Conservation (phyloP, 2,329 filamentous ascomycete species). For the Verticillium alfalfae region DNA sequence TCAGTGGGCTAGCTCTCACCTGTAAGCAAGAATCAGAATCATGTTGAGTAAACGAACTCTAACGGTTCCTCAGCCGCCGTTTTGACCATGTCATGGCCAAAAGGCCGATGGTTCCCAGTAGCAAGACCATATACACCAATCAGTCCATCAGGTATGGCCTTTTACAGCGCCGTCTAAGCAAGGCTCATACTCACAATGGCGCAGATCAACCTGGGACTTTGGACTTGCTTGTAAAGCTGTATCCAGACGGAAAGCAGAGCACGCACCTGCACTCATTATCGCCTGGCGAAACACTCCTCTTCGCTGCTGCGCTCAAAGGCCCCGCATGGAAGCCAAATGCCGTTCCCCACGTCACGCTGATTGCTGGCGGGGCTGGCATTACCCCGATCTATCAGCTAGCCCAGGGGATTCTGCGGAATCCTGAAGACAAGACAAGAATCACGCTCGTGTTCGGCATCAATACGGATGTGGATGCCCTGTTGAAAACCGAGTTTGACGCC, state of each 20-base stretch:
- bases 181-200: neutral
- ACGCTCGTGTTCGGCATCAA: slow-evolving; percentile 64
- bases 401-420: slow-evolving; percentile 55
- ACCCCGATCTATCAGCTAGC: slow-evolving; percentile 64
- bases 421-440: slow-evolving; percentile 55
- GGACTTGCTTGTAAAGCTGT: slow-evolving; percentile 63
- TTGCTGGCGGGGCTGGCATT: slow-evolving; percentile 69
- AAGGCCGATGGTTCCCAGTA: neutral
- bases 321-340: slow-evolving; percentile 48
- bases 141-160: neutral
- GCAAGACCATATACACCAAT: slow-evolving; percentile 1
- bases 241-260: slow-evolving; percentile 60
- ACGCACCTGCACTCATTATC: slow-evolving; percentile 59
- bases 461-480: slow-evolving; percentile 51
- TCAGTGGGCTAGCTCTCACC: slow-evolving; percentile 1
- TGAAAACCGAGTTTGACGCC: slow-evolving; percentile 50
- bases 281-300: slow-evolving; percentile 56
- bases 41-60: neutral
- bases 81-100: slow-evolving; percentile 1
- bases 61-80: neutral
- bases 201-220: slow-evolving; percentile 52
- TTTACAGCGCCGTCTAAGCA: neutral
- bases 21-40: neutral
- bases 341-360: slow-evolving; percentile 50
- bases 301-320: slow-evolving; percentile 48